phyloP scores from a whole-genome alignment of 2,329 filamentous ascomycete species.

The Trichoderma cornu-damae region DNA sequence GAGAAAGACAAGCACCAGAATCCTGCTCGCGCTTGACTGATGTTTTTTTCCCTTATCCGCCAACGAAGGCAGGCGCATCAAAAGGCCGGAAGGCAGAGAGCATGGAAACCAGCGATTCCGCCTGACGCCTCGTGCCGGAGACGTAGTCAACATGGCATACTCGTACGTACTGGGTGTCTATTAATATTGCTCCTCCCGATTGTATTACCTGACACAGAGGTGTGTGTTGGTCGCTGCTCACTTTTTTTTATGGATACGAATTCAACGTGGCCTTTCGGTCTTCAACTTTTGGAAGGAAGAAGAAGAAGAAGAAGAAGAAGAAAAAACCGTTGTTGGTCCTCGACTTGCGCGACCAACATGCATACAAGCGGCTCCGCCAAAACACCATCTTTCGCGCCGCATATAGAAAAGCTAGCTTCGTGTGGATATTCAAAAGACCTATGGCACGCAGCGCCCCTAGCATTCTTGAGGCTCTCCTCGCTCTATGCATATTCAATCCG shows the following conservation, averaged over 20 bases:
- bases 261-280: background rate
- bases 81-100: background rate
- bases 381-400: background rate
- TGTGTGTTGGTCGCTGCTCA: background rate
- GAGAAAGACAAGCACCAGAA: background rate
- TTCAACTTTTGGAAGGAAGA: background rate
- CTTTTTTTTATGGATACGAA: background rate
- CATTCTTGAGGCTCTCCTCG: conserved; percentile 6
- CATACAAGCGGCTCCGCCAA: conserved; percentile 13
- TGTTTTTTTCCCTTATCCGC: background rate
- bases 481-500: background rate
- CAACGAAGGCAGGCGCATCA: background rate
- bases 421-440: conserved; percentile 6
- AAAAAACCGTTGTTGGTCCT: conserved; percentile 13
- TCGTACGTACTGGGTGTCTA: background rate
- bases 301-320: too few species aligned
- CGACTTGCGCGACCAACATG: background rate
- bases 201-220: background rate
- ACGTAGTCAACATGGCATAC: background rate
- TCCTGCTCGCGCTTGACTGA: conserved; percentile 12
- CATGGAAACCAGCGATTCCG: background rate
- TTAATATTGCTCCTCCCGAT: background rate
- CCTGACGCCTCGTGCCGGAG: background rate
- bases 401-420: background rate
- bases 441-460: conserved; percentile 1